Percentiles rank a stretch among this genome's conserved stretches.
These are phyloP conservation scores for Ogataea allantospora DNA, from an alignment of 805 yeast genomes.

Conservation along the genomic window DNA sequence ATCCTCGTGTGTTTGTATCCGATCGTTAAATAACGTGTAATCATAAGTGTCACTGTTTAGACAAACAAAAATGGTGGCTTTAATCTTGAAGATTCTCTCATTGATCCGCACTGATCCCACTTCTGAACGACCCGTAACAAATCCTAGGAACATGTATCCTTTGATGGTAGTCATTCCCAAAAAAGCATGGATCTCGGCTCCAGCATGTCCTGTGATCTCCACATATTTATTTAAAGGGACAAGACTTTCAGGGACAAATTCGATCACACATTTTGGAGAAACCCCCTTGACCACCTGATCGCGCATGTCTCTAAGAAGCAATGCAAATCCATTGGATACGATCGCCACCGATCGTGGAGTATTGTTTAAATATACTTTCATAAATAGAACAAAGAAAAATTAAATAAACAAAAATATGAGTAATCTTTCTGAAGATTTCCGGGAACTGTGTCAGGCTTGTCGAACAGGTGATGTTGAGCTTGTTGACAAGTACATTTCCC, in stretches of 20 bases:
- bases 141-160: slow-evolving; percentile 53
- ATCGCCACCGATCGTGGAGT: slow-evolving; percentile 70
- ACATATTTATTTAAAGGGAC: slow-evolving; percentile 40
- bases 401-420: background rate
- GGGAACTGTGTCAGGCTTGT: slow-evolving; percentile 62
- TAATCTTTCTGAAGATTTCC: slow-evolving; percentile 32
- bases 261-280: slow-evolving; percentile 47
- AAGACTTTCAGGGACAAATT: slow-evolving; percentile 45
- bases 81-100: slow-evolving; percentile 52
- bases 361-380: slow-evolving; percentile 63
- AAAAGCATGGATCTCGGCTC: slow-evolving; percentile 43
- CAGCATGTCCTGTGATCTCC: slow-evolving; percentile 35
- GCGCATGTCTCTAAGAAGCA: slow-evolving; percentile 53
- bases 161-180: slow-evolving; percentile 60
- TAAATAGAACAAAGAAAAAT: slow-evolving; percentile 23
- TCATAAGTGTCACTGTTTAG: slow-evolving; percentile 58
- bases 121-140: slow-evolving; percentile 51
- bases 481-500: slow-evolving; percentile 55
- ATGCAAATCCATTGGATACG: slow-evolving; percentile 54
- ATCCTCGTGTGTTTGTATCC: slow-evolving; percentile 19
- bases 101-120: slow-evolving; percentile 60
- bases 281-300: slow-evolving; percentile 25
- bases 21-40: slow-evolving; percentile 22
- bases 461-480: slow-evolving; percentile 64
- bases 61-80: slow-evolving; percentile 66